These are phyloP conservation scores for Artemisia argyi DNA, from an alignment of 129 eudicot genomes.

Conservation along the genomic window DNA sequence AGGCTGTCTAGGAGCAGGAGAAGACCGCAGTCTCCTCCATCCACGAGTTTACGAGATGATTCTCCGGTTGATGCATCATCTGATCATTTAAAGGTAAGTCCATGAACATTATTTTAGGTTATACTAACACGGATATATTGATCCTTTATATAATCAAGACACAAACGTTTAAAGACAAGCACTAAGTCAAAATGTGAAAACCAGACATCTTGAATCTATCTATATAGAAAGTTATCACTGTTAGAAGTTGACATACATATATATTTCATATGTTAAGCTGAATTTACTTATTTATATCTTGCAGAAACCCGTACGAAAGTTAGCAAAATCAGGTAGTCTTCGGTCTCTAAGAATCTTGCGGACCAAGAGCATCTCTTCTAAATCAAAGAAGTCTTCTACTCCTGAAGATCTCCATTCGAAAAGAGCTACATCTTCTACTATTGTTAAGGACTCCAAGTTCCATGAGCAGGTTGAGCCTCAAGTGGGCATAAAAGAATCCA, in stretches of 20 bases:
- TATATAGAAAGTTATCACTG: background rate
- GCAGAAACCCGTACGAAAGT: constrained; percentile 38
- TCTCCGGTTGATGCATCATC: constrained; percentile 2
- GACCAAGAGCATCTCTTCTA: constrained; percentile 44
- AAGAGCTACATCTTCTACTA: constrained; percentile 72
- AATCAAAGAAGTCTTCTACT: constrained; percentile 38
- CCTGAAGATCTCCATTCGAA: constrained; percentile 29
- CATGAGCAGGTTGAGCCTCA: constrained; percentile 36
- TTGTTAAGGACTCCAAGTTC: constrained; percentile 56
- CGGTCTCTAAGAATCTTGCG: constrained; percentile 41
- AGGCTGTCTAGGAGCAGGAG: constrained; percentile 27
- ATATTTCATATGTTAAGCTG: background rate
- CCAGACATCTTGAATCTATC: background rate
- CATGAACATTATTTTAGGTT: background rate
- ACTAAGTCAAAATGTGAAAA: background rate
- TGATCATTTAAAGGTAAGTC: background rate
- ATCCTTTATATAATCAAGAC: too few species aligned
- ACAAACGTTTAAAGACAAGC: background rate
- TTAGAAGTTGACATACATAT: background rate
- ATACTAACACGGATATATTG: too few species aligned
- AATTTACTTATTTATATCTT: constrained; percentile 21
- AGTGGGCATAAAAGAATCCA: constrained; percentile 35
- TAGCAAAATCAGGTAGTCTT: constrained; percentile 41
- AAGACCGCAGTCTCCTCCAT: constrained; percentile 25
- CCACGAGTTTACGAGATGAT: constrained; percentile 30